Evolutionary conservation across 208 protist genomes (phyloP), one percentile per base, ranked within the genome.

Genomic region (Novymonas esmeraldas): DNA sequence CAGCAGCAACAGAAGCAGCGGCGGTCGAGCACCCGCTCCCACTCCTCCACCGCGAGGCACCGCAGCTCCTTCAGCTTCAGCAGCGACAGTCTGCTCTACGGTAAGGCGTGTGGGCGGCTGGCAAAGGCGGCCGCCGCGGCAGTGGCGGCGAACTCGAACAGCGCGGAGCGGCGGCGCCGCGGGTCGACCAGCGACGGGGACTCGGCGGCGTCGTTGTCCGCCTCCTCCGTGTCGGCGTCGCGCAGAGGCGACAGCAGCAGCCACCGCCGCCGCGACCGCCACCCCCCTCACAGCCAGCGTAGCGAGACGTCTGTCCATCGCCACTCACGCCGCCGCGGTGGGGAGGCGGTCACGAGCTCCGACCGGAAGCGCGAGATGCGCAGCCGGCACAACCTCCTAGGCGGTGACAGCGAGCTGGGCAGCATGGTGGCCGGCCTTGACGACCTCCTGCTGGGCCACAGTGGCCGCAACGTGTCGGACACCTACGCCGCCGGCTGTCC

Each of bases 41-140:
- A 18, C 31, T 44, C 26, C 7, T 56, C 60, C 3, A n/a, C n/a
- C n/a, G 49, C n/a, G 10, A 34, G 29, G 41, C 39, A 49, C 42
- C 24, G 45, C n/a, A 44, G 34, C 50, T 74, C 68, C 14, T 67
- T 74, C 60, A 76, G 63, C 48, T 68, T 70, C 41, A 68, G 70
- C 63, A 76, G 62, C 41, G 62, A 75, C 31, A 75, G 69, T 14
- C 33, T 75, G 18, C 38, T 62, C 0, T 56, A 69, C 28, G 61
- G 69, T n/a, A 63, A 46, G 22, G 62, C 63, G 22, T 61, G 70
- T 18, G 70, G 70, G 3, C 46, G 16, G 31, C 70, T 76, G 29
- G 56, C 61, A 16, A 69, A 70, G 55, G 70, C 62, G 11, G 70
- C 70, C 10, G 60, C 64, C 16, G 54, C 63, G 22, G 44, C 48